Evolutionary conservation across 1,284 basidiomycete species (phyloP).

Genomic region (Cutaneotrichosporon mucoides): DNA sequence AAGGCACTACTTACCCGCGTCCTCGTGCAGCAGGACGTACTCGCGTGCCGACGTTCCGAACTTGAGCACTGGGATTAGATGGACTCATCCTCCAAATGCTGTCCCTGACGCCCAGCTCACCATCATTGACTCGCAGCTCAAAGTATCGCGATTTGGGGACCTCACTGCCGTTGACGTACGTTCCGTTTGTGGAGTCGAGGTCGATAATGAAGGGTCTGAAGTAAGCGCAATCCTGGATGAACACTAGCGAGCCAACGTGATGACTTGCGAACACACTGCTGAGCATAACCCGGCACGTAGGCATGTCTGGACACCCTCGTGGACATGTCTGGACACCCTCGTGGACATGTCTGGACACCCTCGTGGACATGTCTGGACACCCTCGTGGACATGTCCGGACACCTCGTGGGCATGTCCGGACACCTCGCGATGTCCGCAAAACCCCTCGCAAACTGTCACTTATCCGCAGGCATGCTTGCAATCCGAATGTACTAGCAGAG

Average conservation of each 20-base stretch:
- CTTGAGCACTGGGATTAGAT: slow-evolving; percentile 65
- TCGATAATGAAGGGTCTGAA: slow-evolving; percentile 80
- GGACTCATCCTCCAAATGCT: too few species aligned
- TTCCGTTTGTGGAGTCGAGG: slow-evolving; percentile 94
- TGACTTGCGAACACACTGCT: neutral
- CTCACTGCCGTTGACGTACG: slow-evolving; percentile 78
- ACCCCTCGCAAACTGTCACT: too few species aligned
- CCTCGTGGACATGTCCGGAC: too few species aligned
- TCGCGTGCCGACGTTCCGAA: slow-evolving; percentile 82
- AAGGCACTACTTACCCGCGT: slow-evolving; percentile 48
- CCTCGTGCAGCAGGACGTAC: slow-evolving; percentile 83
- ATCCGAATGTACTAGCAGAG: too few species aligned
- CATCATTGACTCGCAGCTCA: slow-evolving; percentile 80
- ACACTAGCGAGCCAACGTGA: neutral
- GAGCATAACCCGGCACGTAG: too few species aligned
- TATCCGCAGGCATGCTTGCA: too few species aligned
- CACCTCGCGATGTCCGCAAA: too few species aligned
- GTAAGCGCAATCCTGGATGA: slow-evolving; percentile 50
- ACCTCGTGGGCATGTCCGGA: too few species aligned
- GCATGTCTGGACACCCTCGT: too few species aligned
- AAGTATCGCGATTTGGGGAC: slow-evolving; percentile 86
- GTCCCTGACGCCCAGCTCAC: slow-evolving; percentile 52
- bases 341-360: too few species aligned
- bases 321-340: too few species aligned
- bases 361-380: too few species aligned